Percentiles rank a stretch among this genome's conserved stretches.
Evolutionary conservation across 1,139 yeast species (phyloP).

Genomic region (Yamadazyma diospyri): DNA sequence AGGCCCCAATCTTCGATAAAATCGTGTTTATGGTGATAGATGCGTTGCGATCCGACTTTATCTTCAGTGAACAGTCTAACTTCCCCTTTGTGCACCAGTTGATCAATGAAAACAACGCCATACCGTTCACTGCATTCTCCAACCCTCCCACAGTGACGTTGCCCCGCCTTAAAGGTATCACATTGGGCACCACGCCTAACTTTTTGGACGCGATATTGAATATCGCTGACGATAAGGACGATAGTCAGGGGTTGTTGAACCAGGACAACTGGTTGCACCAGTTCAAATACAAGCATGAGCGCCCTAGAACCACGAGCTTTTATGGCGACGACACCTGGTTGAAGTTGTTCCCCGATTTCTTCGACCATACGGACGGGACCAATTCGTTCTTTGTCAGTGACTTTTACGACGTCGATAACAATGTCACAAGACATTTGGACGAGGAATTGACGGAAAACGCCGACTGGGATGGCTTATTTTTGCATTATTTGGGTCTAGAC

Average conservation of each 20-base stretch:
- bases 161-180: slow-evolving; percentile 74
- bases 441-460: slow-evolving; percentile 38
- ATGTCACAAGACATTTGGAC: slow-evolving; percentile 85
- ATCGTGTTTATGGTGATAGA: slow-evolving; percentile 84
- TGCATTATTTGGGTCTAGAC: slow-evolving; percentile 91
- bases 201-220: slow-evolving; percentile 86
- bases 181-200: slow-evolving; percentile 79
- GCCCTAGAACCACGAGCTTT: slow-evolving; percentile 53
- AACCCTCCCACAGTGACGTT: slow-evolving; percentile 85
- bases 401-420: slow-evolving; percentile 87
- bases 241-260: slow-evolving; percentile 65
- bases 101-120: slow-evolving; percentile 63
- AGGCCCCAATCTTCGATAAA: slow-evolving; percentile 50
- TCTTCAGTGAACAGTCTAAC: slow-evolving; percentile 59
- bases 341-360: slow-evolving; percentile 70
- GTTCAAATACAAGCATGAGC: slow-evolving; percentile 39
- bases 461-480: slow-evolving; percentile 79
- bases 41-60: slow-evolving; percentile 86
- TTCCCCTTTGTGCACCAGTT: slow-evolving; percentile 67
- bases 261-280: slow-evolving; percentile 91
- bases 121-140: slow-evolving; percentile 88
- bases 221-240: slow-evolving; percentile 83
- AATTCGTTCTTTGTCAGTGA: slow-evolving; percentile 93
- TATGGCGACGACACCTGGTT: slow-evolving; percentile 99
- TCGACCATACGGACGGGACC: slow-evolving; percentile 76